A percentile compares a stretch with the other conserved stretches of the same genome.
Conservation (phyloP, 2,329 filamentous ascomycete species). For the Tolypocladium capitatum region DNA sequence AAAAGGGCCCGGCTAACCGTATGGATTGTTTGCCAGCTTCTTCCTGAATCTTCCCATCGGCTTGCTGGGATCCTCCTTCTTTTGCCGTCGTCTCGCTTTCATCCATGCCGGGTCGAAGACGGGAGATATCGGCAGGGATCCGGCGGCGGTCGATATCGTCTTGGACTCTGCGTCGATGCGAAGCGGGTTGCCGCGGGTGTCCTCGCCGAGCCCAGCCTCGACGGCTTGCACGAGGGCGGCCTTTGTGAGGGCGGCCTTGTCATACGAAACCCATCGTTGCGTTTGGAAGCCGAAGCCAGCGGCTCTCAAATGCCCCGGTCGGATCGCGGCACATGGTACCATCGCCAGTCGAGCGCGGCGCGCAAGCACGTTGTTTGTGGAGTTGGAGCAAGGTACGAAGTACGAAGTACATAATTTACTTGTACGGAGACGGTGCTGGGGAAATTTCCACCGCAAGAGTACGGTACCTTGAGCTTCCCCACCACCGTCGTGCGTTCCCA, state of each 20-base stretch:
- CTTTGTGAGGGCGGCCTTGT: conserved; percentile 13
- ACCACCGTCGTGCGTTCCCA: not conserved
- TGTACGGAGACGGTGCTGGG: no score
- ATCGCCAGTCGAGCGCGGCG: conserved; percentile 10
- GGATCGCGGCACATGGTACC: conserved; percentile 12
- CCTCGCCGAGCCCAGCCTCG: conserved; percentile 17
- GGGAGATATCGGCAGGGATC: conserved; percentile 39
- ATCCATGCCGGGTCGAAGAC: conserved; percentile 38
- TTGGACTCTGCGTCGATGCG: conserved; percentile 26
- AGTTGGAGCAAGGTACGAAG: no score
- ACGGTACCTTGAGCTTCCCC: not conserved
- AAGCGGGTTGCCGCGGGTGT: conserved; percentile 15
- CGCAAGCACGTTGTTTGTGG: conserved; percentile 6
- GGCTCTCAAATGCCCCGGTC: conserved; percentile 4
- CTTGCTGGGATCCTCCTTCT: conserved; percentile 20
- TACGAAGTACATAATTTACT: no score
- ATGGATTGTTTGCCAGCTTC: conserved; percentile 48
- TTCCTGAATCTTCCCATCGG: conserved; percentile 36
- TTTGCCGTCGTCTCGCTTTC: conserved; percentile 28
- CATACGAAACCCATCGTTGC: conserved; percentile 20
- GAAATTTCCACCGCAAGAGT: no score
- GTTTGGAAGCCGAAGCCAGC: conserved; percentile 2
- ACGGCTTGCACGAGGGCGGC: conserved; percentile 18
- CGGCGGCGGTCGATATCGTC: conserved; percentile 30
- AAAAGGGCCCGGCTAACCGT: conserved; percentile 33